Percentiles rank a stretch among this genome's conserved stretches.
Evolutionary conservation across 1,284 basidiomycete species (phyloP).

Genomic region (Lignosus rhinocerotis): DNA sequence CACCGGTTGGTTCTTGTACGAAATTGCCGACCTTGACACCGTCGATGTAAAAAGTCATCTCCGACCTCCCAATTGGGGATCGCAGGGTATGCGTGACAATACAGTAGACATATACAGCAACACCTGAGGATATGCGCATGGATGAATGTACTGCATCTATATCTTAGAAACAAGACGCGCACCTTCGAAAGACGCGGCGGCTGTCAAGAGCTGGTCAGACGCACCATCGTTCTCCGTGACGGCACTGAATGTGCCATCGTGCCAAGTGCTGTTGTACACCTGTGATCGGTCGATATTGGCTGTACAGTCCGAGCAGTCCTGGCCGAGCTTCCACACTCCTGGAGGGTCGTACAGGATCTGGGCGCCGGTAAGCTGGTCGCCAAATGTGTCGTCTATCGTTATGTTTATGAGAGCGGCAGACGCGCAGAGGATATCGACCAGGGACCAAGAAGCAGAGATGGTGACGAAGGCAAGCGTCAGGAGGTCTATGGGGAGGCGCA

Average conservation of each 20-base stretch:
- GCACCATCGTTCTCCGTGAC: slow-evolving; percentile 5
- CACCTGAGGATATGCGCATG: slow-evolving; percentile 21
- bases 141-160: background rate
- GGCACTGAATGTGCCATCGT: slow-evolving; percentile 28
- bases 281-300: slow-evolving; percentile 27
- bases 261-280: slow-evolving; percentile 22
- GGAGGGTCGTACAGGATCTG: slow-evolving; percentile 31
- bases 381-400: slow-evolving; percentile 44
- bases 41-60: slow-evolving; percentile 41
- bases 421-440: slow-evolving; percentile 1
- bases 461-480: slow-evolving; percentile 4
- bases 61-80: slow-evolving; percentile 30
- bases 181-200: slow-evolving; percentile 26
- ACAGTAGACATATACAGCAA: slow-evolving; percentile 36
- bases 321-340: slow-evolving; percentile 31
- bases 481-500: slow-evolving; percentile 14
- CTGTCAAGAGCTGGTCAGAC: slow-evolving; percentile 24
- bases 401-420: slow-evolving; percentile 37
- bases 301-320: slow-evolving; percentile 27
- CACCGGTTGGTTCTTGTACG: slow-evolving; percentile 10
- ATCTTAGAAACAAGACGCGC: background rate
- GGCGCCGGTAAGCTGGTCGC: slow-evolving; percentile 34
- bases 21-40: slow-evolving; percentile 32
- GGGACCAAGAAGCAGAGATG: slow-evolving; percentile 4
- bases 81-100: slow-evolving; percentile 28